Percentiles rank a stretch among this genome's conserved stretches.
These are phyloP conservation scores for Didymella exigua DNA, from an alignment of 2,329 filamentous ascomycete species.

Conservation along the genomic window DNA sequence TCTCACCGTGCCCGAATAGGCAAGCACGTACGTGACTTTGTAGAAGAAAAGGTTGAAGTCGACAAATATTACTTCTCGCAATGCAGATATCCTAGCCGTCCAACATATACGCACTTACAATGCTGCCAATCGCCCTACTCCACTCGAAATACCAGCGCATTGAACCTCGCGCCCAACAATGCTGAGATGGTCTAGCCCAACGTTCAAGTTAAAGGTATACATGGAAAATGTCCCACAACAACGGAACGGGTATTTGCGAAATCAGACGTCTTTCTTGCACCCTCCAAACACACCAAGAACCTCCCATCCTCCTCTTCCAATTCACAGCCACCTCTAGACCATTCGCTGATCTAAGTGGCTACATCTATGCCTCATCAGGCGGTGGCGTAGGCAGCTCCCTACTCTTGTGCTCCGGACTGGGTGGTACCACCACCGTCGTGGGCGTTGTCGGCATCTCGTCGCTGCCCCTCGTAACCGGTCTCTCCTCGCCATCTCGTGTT, in stretches of 20 bases:
- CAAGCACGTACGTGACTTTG: too few species aligned
- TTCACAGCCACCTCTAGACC: too few species aligned
- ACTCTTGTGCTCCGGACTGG: conserved; percentile 42
- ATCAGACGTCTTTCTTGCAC: not conserved
- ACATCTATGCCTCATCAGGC: conserved; percentile 29
- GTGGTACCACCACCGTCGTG: conserved; percentile 46
- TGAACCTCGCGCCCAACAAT: not conserved
- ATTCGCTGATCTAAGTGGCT: too few species aligned
- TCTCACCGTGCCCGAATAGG: too few species aligned
- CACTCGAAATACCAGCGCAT: not conserved
- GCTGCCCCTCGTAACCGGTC: conserved; percentile 16
- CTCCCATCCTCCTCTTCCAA: too few species aligned
- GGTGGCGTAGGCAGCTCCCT: conserved; percentile 41
- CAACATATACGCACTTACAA: conserved; percentile 1
- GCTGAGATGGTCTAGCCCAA: conserved; percentile 8
- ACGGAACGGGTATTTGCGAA: conserved; percentile 18
- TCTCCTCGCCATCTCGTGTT: conserved; percentile 18
- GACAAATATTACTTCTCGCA: not conserved
- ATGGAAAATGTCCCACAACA: conserved; percentile 15
- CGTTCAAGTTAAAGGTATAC: conserved; percentile 16
- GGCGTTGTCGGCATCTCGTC: conserved; percentile 31
- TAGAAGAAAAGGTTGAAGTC: too few species aligned
- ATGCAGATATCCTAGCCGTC: conserved; percentile 4
- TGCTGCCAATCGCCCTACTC: not conserved
- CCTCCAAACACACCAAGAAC: not conserved